Conservation (phyloP, 2,329 filamentous ascomycete species). For the Cadophora malorum region DNA sequence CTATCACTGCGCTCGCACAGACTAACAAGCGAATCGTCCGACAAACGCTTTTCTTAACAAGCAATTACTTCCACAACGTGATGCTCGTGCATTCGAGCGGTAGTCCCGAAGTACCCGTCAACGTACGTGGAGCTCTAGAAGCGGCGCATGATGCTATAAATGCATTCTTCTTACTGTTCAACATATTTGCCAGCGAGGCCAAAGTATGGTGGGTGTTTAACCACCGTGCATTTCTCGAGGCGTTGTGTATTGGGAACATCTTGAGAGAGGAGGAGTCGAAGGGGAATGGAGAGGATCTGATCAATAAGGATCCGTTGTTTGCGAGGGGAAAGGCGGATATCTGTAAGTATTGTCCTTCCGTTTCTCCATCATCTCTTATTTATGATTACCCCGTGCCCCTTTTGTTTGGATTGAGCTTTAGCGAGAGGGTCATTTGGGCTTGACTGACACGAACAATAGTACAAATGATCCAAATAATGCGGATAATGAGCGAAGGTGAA, state of each 20-base stretch:
- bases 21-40: conserved; percentile 71
- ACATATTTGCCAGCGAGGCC: conserved; percentile 72
- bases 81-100: conserved; percentile 80
- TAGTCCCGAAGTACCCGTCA: conserved; percentile 65
- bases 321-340: conserved; percentile 66
- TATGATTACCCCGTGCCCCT: background rate
- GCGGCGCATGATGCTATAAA: conserved; percentile 77
- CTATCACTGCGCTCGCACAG: conserved; percentile 60
- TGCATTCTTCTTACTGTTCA: conserved; percentile 76
- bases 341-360: conserved; percentile 51
- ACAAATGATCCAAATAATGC: conserved; percentile 70
- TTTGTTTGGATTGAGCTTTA: background rate
- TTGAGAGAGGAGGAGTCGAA: conserved; percentile 59
- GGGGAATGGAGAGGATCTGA: conserved; percentile 52
- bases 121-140: conserved; percentile 73
- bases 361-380: background rate
- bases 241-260: conserved; percentile 67
- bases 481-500: conserved; percentile 60
- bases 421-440: background rate
- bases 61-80: conserved; percentile 82
- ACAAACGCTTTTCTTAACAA: conserved; percentile 80
- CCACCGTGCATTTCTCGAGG: conserved; percentile 78
- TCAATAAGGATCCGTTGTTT: conserved; percentile 61
- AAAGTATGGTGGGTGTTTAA: conserved; percentile 87
- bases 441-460: conserved; percentile 46